Evolutionary conservation across 73 alveolate species (phyloP).

Genomic region (Paramecium octaurelia): DNA sequence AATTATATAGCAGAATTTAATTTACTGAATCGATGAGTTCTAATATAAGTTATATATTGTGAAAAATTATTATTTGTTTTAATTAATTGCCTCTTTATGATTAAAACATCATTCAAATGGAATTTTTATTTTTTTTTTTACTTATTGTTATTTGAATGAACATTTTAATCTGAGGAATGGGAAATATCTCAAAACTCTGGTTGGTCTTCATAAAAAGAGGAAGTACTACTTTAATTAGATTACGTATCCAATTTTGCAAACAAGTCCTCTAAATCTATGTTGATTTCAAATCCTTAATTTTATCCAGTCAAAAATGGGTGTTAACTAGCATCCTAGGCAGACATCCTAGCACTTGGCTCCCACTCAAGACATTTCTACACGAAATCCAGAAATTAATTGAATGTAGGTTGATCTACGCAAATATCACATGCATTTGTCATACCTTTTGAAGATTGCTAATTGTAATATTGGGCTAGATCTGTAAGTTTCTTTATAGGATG

Average conservation of each 20-base stretch:
- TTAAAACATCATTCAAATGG: neutral
- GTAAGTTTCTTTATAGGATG: conserved; percentile 5
- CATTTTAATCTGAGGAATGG: neutral
- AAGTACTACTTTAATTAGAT: conserved; percentile 47
- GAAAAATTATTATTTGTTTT: neutral
- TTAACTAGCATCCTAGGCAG: conserved; percentile 32
- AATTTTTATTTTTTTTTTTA: conserved; percentile 1
- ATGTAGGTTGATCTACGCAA: neutral
- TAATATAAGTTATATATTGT: neutral
- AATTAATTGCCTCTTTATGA: conserved; percentile 28
- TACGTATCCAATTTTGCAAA: conserved; percentile 18
- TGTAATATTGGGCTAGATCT: conserved; percentile 41
- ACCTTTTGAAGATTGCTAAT: conserved; percentile 19
- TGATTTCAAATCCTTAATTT: neutral
- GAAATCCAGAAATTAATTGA: conserved; percentile 45
- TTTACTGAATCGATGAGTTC: neutral
- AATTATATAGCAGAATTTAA: neutral
- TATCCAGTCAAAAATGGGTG: conserved; percentile 47
- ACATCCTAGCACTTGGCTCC: conserved; percentile 52
- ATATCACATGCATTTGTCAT: neutral
- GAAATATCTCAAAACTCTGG: neutral
- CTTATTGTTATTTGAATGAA: neutral
- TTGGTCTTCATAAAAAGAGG: conserved; percentile 50
- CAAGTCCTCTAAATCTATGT: neutral
- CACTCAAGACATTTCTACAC: conserved; percentile 33